phyloP scores from a whole-genome alignment of 139 green algal species.

The Auxenochlorella pyrenoidosa region DNA sequence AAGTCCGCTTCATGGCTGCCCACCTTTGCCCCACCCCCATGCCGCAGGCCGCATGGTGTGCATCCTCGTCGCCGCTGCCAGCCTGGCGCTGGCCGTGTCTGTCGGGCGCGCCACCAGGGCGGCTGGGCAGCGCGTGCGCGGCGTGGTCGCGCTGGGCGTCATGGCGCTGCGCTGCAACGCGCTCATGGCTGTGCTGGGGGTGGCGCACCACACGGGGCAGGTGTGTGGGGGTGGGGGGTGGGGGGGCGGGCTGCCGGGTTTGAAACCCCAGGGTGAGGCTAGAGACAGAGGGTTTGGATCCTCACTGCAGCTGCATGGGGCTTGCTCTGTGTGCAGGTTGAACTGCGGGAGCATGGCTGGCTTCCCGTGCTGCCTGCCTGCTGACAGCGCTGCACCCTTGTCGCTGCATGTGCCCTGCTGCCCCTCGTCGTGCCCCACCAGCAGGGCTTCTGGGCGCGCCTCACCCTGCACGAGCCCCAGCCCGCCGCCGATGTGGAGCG shows the following conservation, averaged over 20 bases:
- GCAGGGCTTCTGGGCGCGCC: conserved; percentile 46
- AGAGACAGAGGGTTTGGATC: no score
- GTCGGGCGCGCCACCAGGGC: not conserved
- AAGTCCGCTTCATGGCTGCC: no score
- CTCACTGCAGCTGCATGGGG: no score
- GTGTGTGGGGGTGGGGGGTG: not conserved
- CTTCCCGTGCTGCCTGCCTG: no score
- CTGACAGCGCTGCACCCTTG: not conserved
- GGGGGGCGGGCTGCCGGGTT: not conserved
- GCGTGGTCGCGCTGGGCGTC: conserved; percentile 1
- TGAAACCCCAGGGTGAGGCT: no score
- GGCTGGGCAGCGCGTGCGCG: conserved; percentile 3
- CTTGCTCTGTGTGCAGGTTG: no score
- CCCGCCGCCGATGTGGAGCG: not conserved
- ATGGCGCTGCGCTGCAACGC: conserved; percentile 22
- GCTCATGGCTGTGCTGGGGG: conserved; percentile 16
- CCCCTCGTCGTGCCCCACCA: not conserved
- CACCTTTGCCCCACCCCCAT: not conserved
- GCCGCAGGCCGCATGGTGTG: conserved; percentile 6
- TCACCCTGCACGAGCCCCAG: conserved; percentile 42
- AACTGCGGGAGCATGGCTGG: no score
- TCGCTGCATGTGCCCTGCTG: not conserved
- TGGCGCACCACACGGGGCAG: conserved; percentile 33
- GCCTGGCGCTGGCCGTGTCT: not conserved
- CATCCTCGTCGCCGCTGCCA: conserved; percentile 3